A percentile compares a stretch with the other conserved stretches of the same genome.
Evolutionary conservation across 306 rosid genomes (phyloP).

Genomic region (Senna tora): DNA sequence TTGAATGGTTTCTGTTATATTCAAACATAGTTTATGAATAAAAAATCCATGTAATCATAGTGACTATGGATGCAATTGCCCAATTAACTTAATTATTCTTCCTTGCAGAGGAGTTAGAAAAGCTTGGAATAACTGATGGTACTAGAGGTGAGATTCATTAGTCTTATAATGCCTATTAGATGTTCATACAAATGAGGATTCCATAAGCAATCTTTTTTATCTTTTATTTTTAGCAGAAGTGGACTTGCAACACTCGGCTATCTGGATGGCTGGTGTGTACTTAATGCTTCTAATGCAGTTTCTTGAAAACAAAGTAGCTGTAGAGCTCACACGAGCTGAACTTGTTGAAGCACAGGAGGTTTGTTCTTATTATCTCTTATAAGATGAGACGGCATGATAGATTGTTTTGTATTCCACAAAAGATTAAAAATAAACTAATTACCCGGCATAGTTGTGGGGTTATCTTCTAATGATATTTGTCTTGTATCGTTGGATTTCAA

Average conservation of each 20-base stretch:
- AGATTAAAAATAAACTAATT: conserved; percentile 20
- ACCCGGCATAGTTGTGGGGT: conserved; percentile 10
- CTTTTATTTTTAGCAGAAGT: conserved; percentile 69
- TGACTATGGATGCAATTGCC: conserved; percentile 25
- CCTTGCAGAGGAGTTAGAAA: conserved; percentile 79
- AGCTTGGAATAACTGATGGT: conserved; percentile 91
- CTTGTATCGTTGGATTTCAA: background rate
- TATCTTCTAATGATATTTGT: conserved; percentile 35
- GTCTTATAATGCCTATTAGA: conserved; percentile 34
- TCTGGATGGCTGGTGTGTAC: conserved; percentile 99
- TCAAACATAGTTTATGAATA: conserved; percentile 28
- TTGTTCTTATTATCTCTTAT: conserved; percentile 34
- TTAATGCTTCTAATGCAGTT: conserved; percentile 90
- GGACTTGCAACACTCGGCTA: conserved; percentile 91
- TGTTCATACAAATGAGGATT: conserved; percentile 32
- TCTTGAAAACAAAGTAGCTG: conserved; percentile 95
- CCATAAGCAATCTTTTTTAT: conserved; percentile 36
- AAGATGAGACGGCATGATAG: conserved; percentile 17
- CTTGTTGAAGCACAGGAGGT: conserved; percentile 96
- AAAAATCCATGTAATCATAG: background rate
- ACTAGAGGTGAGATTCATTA: conserved; percentile 74
- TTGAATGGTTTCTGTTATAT: conserved; percentile 30
- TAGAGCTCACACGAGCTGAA: conserved; percentile 91
- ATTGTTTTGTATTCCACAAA: conserved; percentile 30
- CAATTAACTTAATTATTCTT: conserved; percentile 26